Evolutionary conservation across 2,329 filamentous ascomycete species (phyloP).

Genomic region (Alternaria consortialis): DNA sequence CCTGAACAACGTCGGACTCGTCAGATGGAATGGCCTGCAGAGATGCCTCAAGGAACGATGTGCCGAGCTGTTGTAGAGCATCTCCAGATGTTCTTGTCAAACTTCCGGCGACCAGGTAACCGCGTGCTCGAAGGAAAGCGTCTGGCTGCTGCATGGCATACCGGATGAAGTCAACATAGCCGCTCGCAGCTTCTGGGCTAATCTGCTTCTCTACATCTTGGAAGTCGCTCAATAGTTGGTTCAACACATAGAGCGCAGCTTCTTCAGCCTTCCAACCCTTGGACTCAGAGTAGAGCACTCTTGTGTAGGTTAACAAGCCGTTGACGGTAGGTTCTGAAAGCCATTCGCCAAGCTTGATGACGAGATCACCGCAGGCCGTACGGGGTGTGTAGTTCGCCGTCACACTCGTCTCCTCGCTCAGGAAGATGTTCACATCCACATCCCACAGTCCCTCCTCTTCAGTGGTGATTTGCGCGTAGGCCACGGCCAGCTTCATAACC

Average conservation of each 20-base stretch:
- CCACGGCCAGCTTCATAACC: conserved; percentile 83
- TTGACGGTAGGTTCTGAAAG: conserved; percentile 78
- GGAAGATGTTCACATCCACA: conserved; percentile 92
- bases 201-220: conserved; percentile 78
- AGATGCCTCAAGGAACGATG: conserved; percentile 73
- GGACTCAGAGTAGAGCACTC: conserved; percentile 70
- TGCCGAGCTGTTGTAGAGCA: conserved; percentile 63
- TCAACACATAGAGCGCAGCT: conserved; percentile 83
- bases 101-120: conserved; percentile 84
- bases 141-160: conserved; percentile 77
- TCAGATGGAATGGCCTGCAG: conserved; percentile 80
- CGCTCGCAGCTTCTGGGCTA: conserved; percentile 72
- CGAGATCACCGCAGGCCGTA: conserved; percentile 88
- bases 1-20: conserved; percentile 86
- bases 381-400: conserved; percentile 96
- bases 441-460: conserved; percentile 98
- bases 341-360: conserved; percentile 95
- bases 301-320: conserved; percentile 79
- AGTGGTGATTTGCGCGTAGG: conserved; percentile 86
- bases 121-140: conserved; percentile 82
- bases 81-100: conserved; percentile 74
- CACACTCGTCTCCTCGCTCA: conserved; percentile 93
- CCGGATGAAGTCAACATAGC: conserved; percentile 82
- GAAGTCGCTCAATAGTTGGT: conserved; percentile 84
- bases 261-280: conserved; percentile 75